Percentiles rank a stretch among this genome's conserved stretches.
Evolutionary conservation across 331 rosid species (phyloP).

Genomic region (Spiraea crenata): DNA sequence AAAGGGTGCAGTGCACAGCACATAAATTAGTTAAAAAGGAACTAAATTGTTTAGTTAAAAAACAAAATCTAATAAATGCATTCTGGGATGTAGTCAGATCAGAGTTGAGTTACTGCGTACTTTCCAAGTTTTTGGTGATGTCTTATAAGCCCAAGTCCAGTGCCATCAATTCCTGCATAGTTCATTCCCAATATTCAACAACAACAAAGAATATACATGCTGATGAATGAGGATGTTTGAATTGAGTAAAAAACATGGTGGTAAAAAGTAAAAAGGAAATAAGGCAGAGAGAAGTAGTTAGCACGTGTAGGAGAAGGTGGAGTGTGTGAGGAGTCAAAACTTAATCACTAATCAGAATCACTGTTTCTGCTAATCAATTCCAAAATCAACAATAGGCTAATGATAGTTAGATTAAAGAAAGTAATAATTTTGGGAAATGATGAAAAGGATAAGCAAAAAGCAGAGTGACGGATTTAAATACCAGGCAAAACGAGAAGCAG

Average conservation of each 20-base stretch:
- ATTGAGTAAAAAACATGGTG: no score
- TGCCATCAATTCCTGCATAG: conserved; percentile 70
- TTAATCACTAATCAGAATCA: no score
- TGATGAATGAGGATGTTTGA: no score
- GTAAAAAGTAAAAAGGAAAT: no score
- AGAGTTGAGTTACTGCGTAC: conserved; percentile 35
- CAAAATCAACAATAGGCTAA: no score
- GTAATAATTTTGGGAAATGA: no score
- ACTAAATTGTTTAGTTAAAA: background rate
- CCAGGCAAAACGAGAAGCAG: conserved; percentile 77
- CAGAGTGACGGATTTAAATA: conserved; percentile 11
- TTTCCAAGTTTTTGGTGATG: conserved; percentile 65
- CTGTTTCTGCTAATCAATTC: no score
- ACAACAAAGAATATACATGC: background rate
- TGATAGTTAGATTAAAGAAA: no score
- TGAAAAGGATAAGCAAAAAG: background rate
- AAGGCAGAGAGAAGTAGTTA: no score
- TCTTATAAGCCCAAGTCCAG: conserved; percentile 75
- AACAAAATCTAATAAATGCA: background rate
- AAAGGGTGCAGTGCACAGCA: background rate
- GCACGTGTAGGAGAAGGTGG: no score
- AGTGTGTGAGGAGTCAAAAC: no score
- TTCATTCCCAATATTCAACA: background rate
- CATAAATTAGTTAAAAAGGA: conserved; percentile 7
- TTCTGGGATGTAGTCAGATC: background rate